Evolutionary conservation across 495 filamentous ascomycete species (phyloP).

Genomic region (Jackrogersella multiformis): DNA sequence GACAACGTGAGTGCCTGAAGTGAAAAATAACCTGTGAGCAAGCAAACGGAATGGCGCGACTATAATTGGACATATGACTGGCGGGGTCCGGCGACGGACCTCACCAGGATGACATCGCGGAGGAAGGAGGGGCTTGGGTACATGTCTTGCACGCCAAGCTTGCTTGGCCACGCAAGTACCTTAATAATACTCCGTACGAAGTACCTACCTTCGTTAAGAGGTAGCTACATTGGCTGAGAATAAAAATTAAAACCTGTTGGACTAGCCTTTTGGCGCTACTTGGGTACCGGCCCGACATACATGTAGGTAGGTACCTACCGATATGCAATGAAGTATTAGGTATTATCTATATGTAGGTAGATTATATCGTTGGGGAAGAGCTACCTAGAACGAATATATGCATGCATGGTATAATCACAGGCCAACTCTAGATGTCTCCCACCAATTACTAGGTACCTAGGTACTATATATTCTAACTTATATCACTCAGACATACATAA

Average conservation of each 20-base stretch:
- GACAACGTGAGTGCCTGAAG: slow-evolving; percentile 40
- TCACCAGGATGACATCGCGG: slow-evolving; percentile 25
- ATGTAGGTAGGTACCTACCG: too few species aligned
- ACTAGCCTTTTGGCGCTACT: slow-evolving; percentile 15
- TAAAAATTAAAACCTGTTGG: slow-evolving; percentile 19
- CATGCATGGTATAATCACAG: too few species aligned
- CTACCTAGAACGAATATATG: too few species aligned
- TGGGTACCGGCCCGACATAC: slow-evolving; percentile 27
- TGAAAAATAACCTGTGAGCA: too few species aligned
- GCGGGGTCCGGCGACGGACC: slow-evolving; percentile 43
- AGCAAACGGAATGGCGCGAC: slow-evolving; percentile 40
- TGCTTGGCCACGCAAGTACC: slow-evolving; percentile 30
- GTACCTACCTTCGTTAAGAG: too few species aligned
- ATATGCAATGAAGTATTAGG: too few species aligned
- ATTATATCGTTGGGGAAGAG: too few species aligned
- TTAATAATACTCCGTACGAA: slow-evolving; percentile 25
- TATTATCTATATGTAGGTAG: neutral
- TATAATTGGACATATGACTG: slow-evolving; percentile 24
- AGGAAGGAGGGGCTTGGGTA: slow-evolving; percentile 25
- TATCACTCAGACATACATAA: too few species aligned
- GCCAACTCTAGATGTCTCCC: too few species aligned
- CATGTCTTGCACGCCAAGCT: slow-evolving; percentile 29
- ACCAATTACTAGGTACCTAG: too few species aligned
- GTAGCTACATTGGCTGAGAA: slow-evolving; percentile 3
- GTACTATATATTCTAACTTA: too few species aligned